Evolutionary conservation across 805 yeast genomes (phyloP), one percentile per base, ranked within the genome.

Genomic region (Yamadazyma phyllophila): DNA sequence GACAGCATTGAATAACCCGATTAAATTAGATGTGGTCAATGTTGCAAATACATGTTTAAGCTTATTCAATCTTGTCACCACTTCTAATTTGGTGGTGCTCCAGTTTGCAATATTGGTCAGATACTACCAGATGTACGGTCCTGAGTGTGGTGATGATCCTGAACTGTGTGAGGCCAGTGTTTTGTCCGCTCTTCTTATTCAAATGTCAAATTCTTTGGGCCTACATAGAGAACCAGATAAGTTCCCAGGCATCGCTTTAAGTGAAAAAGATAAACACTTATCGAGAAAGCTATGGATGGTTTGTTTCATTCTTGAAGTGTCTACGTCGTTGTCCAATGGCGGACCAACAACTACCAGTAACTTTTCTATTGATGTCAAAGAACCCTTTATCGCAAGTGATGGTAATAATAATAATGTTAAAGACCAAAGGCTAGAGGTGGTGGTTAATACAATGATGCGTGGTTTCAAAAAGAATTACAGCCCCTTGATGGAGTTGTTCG

Each of bases 201-300:
- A 82, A 55, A 81, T 84, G 85, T 87, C 84, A 0, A 71, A 78
- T 44, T 73, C 83, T 32, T 72, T 83, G 51, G 91, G 90, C 0
- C 57, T 84, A 20, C 83, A 84, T 57, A 70, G 89, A 53, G 90
- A 84, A 51, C 89, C 90, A 0, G 33, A 26, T 8, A 40, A 32
- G 34, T 40, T 49, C 53, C 14, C 26, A 12, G 59, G 54, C 12
- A 45, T 47, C 12, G 43, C 47, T 27, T 49, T 49, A 3, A 53
- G 58, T 36, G 54, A 53, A 47, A 53, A 50, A 45, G 40, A 43
- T 17, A 50, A 55, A 39, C 49, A 55, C 43, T 47, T 63, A 17
- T 49, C 57, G 9, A 44, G 67, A 34, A 63, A 62, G 30, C 48
- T 63, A 5, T 63, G 67, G 67, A 32, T 43, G 24, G 47, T 47